phyloP scores from a whole-genome alignment of 225 moss, liverwort and hornwort species.

The Marchantia paleacea region DNA sequence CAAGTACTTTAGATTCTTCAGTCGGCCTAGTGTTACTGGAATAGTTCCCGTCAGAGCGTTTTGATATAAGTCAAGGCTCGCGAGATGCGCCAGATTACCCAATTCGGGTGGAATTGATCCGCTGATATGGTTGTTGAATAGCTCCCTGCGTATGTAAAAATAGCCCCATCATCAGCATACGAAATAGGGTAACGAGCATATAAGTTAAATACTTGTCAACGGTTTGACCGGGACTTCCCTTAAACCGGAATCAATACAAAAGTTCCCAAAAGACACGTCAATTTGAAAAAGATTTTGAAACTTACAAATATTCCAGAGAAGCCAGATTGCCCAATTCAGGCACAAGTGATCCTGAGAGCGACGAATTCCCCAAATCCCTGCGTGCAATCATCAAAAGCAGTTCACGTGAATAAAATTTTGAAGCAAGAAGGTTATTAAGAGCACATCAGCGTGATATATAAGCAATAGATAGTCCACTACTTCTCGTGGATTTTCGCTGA shows the following conservation, averaged over 20 bases:
- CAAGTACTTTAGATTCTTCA: conserved; percentile 48
- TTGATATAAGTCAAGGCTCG: conserved; percentile 41
- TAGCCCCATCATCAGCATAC: neutral
- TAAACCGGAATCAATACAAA: neutral
- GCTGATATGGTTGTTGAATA: conserved; percentile 46
- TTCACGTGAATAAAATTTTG: no score
- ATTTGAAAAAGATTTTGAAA: neutral
- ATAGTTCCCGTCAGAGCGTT: conserved; percentile 37
- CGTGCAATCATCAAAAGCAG: neutral
- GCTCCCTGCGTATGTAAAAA: conserved; percentile 27
- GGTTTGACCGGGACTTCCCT: neutral
- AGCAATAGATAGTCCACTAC: neutral
- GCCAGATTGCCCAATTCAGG: conserved; percentile 35
- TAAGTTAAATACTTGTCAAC: neutral
- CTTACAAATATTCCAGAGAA: conserved; percentile 43
- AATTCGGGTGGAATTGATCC: conserved; percentile 57
- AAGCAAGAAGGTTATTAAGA: no score
- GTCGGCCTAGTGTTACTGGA: conserved; percentile 32
- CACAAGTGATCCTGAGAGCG: conserved; percentile 37
- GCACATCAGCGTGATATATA: neutral
- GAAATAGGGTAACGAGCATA: neutral
- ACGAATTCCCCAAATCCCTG: conserved; percentile 41
- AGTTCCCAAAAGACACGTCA: neutral
- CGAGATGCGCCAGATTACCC: conserved; percentile 39
- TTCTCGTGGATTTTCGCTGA: no score